Evolutionary conservation across 140 eudicot genomes (phyloP), one percentile per base, ranked within the genome.

Genomic region (Anethum foeniculum): DNA sequence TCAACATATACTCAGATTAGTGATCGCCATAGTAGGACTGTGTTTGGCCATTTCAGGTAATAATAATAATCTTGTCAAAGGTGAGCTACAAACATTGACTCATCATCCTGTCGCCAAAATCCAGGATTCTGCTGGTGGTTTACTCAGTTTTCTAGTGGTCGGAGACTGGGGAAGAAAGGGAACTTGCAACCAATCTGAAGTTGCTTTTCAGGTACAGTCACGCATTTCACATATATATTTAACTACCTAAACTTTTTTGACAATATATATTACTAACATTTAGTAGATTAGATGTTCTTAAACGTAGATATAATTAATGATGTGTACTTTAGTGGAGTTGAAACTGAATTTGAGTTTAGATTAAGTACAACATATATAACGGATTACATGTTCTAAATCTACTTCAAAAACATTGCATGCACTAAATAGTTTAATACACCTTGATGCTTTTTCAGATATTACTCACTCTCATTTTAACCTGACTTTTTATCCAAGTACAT

Each of bases 141-240:
- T 71, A 0, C 76, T 71, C 27, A 71, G 49, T 32, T 71, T 71
- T 34, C 15, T 71, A 25, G 76, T 71, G 10, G 76, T 71, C 27
- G 76, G 76, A 38, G 76, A 71, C 28, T 71, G 76, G 76, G 76
- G 76, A 38, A 38, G 76, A 71, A 71, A 38, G 19, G 76, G 76
- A 71, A 71, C 25, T 36, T 3, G 38, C n/a, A 71, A 71, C 28
- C 76, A 71, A 38, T 71, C 76, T 38, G 13, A 71, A 16, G 76
- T 71, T 18, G 76, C 76, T 71, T 4, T 71, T 38, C 76, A 71
- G 76, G 76, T 71, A 71, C 76, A 30, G 30, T 60, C 28, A n/a
- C 69, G 8, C 34, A 25, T 47, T 13, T 47, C 18, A 47, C 18
- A 15, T 12, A 47, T 47, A 5, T 5, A 47, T 47, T 47, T 13